Evolutionary conservation across 768 basidiomycete genomes (phyloP).

Genomic region (Podaxis pistillaris): DNA sequence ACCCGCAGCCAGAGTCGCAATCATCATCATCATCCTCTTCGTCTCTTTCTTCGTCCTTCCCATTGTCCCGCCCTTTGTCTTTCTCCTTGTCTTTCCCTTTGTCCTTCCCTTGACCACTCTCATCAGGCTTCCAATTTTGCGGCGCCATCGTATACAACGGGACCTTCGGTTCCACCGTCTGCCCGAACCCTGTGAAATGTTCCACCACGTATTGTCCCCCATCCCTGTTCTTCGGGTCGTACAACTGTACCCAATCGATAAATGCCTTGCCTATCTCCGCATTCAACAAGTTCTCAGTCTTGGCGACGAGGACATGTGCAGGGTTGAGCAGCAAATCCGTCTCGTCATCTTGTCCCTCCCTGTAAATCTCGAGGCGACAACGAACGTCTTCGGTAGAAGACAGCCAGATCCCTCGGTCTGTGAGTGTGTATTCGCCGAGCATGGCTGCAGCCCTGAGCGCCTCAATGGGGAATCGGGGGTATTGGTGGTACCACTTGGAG

Average conservation of each 20-base stretch:
- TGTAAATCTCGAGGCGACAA: slow-evolving; percentile 34
- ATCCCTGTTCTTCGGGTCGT: not conserved
- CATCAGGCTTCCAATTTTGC: not conserved
- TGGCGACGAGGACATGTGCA: slow-evolving; percentile 39
- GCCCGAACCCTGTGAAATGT: not conserved
- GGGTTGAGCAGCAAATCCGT: slow-evolving; percentile 46
- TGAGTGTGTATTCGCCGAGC: slow-evolving; percentile 51
- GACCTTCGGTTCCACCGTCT: not conserved
- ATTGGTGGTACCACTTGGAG: slow-evolving; percentile 60
- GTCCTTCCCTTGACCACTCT: not conserved
- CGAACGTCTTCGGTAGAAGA: slow-evolving; percentile 35
- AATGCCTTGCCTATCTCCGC: slow-evolving; percentile 34
- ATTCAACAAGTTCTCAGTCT: slow-evolving; percentile 23
- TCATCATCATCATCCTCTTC: not conserved
- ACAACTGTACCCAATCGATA: slow-evolving; percentile 38
- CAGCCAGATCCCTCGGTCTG: slow-evolving; percentile 48
- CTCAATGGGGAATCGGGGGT: slow-evolving; percentile 48
- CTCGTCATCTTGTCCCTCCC: slow-evolving; percentile 36
- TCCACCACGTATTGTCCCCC: not conserved
- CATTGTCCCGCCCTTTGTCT: not conserved
- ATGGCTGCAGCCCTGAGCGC: slow-evolving; percentile 46
- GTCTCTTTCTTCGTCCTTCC: not conserved
- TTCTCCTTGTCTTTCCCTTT: too few relatives aligned
- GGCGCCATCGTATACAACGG: not conserved
- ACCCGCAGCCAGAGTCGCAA: too few relatives aligned